Evolutionary conservation across 345 rosid genomes (phyloP), one percentile per base, ranked within the genome.

Genomic region (Corymbia maculata): DNA sequence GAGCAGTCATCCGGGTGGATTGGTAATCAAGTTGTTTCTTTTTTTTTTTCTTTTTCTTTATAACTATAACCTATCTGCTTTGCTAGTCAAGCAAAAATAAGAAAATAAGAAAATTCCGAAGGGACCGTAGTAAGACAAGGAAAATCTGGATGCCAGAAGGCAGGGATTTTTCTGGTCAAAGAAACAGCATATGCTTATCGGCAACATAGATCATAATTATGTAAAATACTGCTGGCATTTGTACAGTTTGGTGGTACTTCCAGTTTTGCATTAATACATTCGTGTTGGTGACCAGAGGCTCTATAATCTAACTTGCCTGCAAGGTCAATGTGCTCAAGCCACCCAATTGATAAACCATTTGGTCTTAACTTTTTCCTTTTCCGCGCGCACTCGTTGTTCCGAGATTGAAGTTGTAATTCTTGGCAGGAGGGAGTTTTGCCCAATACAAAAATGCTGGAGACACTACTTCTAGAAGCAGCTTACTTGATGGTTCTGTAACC

Each of bases 371-470:
- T 68, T 87, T 49, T 66, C 19, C 17, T 47, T 32, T 87, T 55
- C 79, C 57, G 19, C 6, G 9, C 3, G 10, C 24, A 57, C 4
- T 59, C 30, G 2, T 57, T 82, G 79, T 55, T 82, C 26, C 59
- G 30, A 47, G 17, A 47, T 87, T 66, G 89, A 87, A 55, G 82
- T 51, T 79, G 36, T 6, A 13, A 64, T 64, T 64, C 70, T 64
- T 61, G 90, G 75, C 91, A 92, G 95, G 91, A 85, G 88, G 89
- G 90, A 90, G 90, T 66, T 88, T 57, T 87, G 87, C 85, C 53
- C 88, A 45, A 89, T 90, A 82, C 89, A 88, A 84, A 36, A 91
- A 85, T 89, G 88, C 85, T n/a, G 51, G 30, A 50, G 7, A 45
- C 28, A 49, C 88, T 66, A 12, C 70, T 64, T 89, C 92, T 57